Base-by-base conservation (phyloP, 192 early-diverging fungal genomes). In the Spinellus fusiger region DNA sequence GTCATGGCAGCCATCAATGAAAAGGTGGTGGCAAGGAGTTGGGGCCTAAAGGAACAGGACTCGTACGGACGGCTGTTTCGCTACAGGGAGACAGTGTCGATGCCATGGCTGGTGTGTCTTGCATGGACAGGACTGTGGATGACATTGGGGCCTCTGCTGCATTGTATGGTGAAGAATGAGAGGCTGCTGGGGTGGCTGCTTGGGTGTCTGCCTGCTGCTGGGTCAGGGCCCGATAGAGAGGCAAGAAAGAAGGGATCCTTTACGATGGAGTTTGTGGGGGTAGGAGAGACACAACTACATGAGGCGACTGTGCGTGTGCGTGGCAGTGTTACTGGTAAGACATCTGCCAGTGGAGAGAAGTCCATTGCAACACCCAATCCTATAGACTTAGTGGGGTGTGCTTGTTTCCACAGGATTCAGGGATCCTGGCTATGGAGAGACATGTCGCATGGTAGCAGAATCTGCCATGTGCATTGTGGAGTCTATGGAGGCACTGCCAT, bases 361-460 rank as follows among this genome's bases (percentile, higher is more conserved):
- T 35, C 29, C 28, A 13, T 53, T 66, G 44, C 27, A 54, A 10
- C 3, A 22, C 4, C 20, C 61, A 70, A 35, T 33, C 10, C 20
- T 26, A 22, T 20, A 20, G 9, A 15, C 18, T 49, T 49, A 6
- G 49, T 50, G 2, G 18, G 20, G 10, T 6, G 18, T 44, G 6
- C 22, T 15, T 69, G 4, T 6, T n/a, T 16, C 20, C 35, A 4
- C 28, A 70, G 60, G 62, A 4, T 76, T 77, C 13, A 76, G 76
- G 18, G 93, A 95, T 60, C 86, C 90, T 9, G 91, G 92, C 1
- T 96, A 96, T 71, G 76, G 75, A 27, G 91, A 91, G 62, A 94
- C 91, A 1, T 82, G 82, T 52, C 80, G 80, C 44, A 90, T 91
- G 76, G 64, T 93, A 23, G 80, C 85, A 25, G 91, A 96, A 59